Evolutionary conservation across 768 basidiomycete species (phyloP).

Genomic region (Hortiboletus flavorubellus): DNA sequence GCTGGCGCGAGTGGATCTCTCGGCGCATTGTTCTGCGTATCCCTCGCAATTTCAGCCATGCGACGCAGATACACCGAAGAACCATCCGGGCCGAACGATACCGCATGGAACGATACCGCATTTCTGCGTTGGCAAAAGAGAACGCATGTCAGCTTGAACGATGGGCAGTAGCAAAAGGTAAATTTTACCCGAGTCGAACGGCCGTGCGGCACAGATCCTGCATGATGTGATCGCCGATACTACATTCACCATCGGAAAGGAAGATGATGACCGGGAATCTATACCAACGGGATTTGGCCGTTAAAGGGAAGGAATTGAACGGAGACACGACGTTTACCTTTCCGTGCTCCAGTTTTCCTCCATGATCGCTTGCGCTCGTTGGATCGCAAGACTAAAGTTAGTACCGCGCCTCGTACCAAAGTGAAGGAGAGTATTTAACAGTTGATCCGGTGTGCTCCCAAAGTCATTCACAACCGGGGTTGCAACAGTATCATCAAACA

Average conservation of each 20-base stretch:
- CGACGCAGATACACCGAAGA: slow-evolving; percentile 33
- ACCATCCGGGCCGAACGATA: slow-evolving; percentile 47
- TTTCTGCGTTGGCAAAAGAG: slow-evolving; percentile 34
- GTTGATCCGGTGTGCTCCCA: slow-evolving; percentile 39
- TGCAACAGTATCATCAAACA: slow-evolving; percentile 36
- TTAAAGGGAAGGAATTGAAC: neutral
- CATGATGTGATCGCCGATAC: slow-evolving; percentile 35
- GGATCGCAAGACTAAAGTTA: slow-evolving; percentile 41
- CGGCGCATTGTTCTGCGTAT: slow-evolving; percentile 44
- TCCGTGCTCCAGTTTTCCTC: slow-evolving; percentile 48
- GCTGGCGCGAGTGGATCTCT: slow-evolving; percentile 36
- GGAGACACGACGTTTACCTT: slow-evolving; percentile 30
- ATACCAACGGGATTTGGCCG: neutral
- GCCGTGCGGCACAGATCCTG: slow-evolving; percentile 42
- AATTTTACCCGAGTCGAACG: slow-evolving; percentile 41
- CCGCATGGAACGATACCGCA: slow-evolving; percentile 54
- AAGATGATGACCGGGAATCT: slow-evolving; percentile 39
- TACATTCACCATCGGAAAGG: slow-evolving; percentile 47
- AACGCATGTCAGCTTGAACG: neutral
- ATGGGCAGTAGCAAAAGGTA: accelerated
- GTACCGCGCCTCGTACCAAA: slow-evolving; percentile 37
- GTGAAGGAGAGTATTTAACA: slow-evolving; percentile 39
- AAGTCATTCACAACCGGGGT: slow-evolving; percentile 44
- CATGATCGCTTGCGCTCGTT: slow-evolving; percentile 37
- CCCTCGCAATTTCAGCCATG: slow-evolving; percentile 52